Evolutionary conservation across 176 grass and related monocot genomes (phyloP), one percentile per base, ranked within the genome.

Genomic region (Oryza australiensis): DNA sequence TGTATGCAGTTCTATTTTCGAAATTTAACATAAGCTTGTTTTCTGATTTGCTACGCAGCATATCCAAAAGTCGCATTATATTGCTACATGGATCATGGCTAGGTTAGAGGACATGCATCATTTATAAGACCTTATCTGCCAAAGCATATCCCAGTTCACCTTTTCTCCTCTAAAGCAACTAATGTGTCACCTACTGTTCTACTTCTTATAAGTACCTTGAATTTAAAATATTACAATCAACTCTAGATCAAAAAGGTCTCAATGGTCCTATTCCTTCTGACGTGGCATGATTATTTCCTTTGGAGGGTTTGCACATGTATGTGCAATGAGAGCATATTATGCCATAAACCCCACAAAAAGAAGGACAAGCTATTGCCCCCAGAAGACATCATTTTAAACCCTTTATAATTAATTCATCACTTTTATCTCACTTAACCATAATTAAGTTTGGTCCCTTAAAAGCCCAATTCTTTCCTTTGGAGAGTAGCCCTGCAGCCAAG

Each of bases 401-500:
- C 27, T 18, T 34, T 62, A 40, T 7, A 59, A 59, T 9, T 55
- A 55, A 55, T 80, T 30, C 81, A 62, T 49, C 26, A 62, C 57
- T 70, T 83, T 42, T 40, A 26, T 77, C 49, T 66, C 42, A 75
- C 80, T 82, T 62, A 75, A 27, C 12, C 16, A 57, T n/a, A 43
- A 64, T 65, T 64, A 49, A 9, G 2, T 23, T 76, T 80, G 48
- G 59, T 72, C 41, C n/a, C 75, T 75, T 74, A 79, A 87, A 87
- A 86, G 80, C 63, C 49, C 62, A 70, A 86, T 88, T 88, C 86
- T 75, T 86, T 83, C 13, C 83, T 88, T 86, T 46, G 83, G 48
- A 73, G 78, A 86, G 34, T 48, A 76, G 73, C 35, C 65, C 76
- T 84, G 57, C 49, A 49, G n/a, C 40, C 82, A 69, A 69, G 46